Percentiles rank a stretch among this genome's conserved stretches.
Evolutionary conservation across 2,329 filamentous ascomycete species (phyloP).

Genomic region (Colletotrichum endophyticum): DNA sequence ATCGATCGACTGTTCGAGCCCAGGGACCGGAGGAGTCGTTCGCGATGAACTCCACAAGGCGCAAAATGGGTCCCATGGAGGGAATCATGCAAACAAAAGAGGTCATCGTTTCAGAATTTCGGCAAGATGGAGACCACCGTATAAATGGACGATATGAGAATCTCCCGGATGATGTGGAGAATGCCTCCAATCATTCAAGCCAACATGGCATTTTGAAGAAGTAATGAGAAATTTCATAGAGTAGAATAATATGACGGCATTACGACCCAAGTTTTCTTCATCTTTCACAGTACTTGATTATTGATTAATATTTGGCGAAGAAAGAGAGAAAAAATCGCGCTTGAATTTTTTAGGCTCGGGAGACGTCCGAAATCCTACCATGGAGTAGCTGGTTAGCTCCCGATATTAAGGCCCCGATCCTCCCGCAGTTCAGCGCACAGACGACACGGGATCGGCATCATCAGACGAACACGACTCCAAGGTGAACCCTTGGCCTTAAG

Average conservation of each 20-base stretch:
- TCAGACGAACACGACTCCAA: not conserved
- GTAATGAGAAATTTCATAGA: not conserved
- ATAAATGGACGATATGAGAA: conserved; percentile 4
- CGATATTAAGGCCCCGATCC: not conserved
- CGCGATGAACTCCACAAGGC: not conserved
- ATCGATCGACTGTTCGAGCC: not conserved
- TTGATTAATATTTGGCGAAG: not conserved
- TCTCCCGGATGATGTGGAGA: conserved; percentile 12
- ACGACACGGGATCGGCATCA: not conserved
- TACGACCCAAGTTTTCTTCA: not conserved
- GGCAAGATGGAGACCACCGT: conserved; percentile 1
- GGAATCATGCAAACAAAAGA: conserved; percentile 20
- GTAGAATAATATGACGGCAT: not conserved
- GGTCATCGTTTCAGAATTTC: conserved; percentile 15
- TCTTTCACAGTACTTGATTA: not conserved
- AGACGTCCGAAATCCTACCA: not conserved
- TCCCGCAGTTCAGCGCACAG: not conserved
- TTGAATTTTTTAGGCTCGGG: not conserved
- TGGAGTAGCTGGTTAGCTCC: not conserved
- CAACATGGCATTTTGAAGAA: conserved; percentile 7
- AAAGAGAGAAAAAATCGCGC: not conserved
- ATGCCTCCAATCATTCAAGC: conserved; percentile 1
- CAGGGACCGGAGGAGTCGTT: not conserved
- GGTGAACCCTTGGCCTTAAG: not conserved
- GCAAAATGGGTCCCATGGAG: conserved; percentile 6